Conservation (phyloP, 148 eudicot genomes). For the Vaccinium macrocarpon region DNA sequence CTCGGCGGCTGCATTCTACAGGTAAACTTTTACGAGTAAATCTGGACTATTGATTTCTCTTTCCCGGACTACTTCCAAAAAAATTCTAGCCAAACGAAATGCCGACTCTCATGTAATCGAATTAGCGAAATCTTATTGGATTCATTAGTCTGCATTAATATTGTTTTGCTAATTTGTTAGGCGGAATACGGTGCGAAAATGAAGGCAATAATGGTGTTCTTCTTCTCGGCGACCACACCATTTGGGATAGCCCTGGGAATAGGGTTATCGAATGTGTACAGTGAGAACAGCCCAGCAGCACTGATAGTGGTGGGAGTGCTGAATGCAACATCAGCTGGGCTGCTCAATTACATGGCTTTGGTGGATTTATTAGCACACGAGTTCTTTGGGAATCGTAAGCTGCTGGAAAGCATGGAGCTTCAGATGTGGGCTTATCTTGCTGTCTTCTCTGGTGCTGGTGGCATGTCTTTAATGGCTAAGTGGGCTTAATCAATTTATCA, state of each 20-base stretch:
- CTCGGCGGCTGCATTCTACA: constrained; percentile 49
- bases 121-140: no score
- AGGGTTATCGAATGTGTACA: constrained; percentile 37
- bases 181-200: constrained; percentile 42
- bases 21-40: constrained; percentile 3
- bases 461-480: constrained; percentile 63
- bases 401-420: constrained; percentile 48
- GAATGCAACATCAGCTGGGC: constrained; percentile 52
- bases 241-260: constrained; percentile 53
- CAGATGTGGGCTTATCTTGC: constrained; percentile 40
- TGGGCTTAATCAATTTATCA: constrained; percentile 38
- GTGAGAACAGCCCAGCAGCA: constrained; percentile 51
- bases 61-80: no score
- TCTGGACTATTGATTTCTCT: no score
- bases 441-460: constrained; percentile 44
- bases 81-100: no score
- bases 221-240: constrained; percentile 61
- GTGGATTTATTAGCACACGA: constrained; percentile 58
- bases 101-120: no score
- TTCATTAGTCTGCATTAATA: no score
- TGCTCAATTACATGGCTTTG: constrained; percentile 61
- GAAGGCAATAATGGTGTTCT: constrained; percentile 51
- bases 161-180: constrained; percentile 7
- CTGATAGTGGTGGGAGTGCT: constrained; percentile 51
- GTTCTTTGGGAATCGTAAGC: constrained; percentile 43